These are phyloP conservation scores for Antrodiella citrinella DNA, from an alignment of 768 basidiomycete species.

Conservation along the genomic window DNA sequence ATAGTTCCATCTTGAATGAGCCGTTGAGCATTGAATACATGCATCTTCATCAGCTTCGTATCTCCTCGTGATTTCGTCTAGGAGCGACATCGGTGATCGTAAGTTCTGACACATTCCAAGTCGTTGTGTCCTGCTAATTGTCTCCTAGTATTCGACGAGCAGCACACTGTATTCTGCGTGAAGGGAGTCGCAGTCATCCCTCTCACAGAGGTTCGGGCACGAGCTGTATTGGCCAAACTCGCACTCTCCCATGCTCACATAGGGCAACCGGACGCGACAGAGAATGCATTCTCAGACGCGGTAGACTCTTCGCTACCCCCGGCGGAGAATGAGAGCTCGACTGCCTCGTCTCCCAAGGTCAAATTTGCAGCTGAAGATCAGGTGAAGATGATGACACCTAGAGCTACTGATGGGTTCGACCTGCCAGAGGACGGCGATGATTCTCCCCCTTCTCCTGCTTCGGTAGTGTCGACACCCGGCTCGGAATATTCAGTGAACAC, in stretches of 20 bases:
- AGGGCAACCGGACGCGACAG: too few relatives aligned
- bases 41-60: constrained; percentile 49
- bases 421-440: constrained; percentile 8
- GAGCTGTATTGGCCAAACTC: constrained; percentile 28
- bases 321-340: neutral
- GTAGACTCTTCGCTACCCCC: constrained; percentile 1
- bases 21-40: constrained; percentile 2
- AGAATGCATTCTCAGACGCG: neutral
- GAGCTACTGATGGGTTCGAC: constrained; percentile 15
- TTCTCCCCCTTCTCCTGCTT: constrained; percentile 20
- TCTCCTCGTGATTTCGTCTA: constrained; percentile 63
- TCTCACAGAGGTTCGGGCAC: constrained; percentile 56
- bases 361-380: constrained; percentile 45
- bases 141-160: constrained; percentile 51
- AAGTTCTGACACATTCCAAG: too few relatives aligned
- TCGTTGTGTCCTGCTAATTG: too few relatives aligned
- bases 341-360: constrained; percentile 23
- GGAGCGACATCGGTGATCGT: constrained; percentile 59
- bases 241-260: neutral
- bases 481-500: constrained; percentile 36
- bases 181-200: constrained; percentile 69
- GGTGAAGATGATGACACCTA: constrained; percentile 37
- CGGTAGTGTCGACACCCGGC: constrained; percentile 45
- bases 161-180: constrained; percentile 56
- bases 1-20: neutral